Base-by-base conservation (phyloP, 2,329 filamentous ascomycete genomes). In the Verticillium zaregamsianum region DNA sequence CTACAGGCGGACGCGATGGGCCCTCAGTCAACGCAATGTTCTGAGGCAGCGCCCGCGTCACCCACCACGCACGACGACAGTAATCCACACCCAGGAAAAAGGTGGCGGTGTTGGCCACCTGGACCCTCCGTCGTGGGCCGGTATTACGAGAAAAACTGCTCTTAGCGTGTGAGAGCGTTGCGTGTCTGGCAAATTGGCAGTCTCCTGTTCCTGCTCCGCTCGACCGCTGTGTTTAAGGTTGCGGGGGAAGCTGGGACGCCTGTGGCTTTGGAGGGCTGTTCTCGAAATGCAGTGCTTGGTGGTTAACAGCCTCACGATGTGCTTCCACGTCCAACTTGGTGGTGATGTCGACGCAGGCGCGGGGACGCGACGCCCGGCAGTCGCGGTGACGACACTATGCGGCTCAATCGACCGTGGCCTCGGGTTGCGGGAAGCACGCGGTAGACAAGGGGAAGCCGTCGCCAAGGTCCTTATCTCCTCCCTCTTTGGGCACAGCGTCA, bases 381-480 rank as follows among this genome's bases (percentile, higher is more conserved):
- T 49, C 23, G 45, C n/a, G 32, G 54, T 32, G 31, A 55, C 54
- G 54, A 55, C 54, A 33, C 32, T 4, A 55, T 55, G 54, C 54
- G 54, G 54, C 54, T 55, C 54, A 55, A 55, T 32, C 12, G 54
- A 9, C 54, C 54, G 31, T 31, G 28, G 28, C 14, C n/a, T 55
- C 25, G 54, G 54, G 25, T 33, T 55, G 25, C 54, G 54, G 54
- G 31, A 55, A 55, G 54, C 31, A 58, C 3, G 40, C 58, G 58
- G 58, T 33, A 59, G 58, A 49, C 39, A 59, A 45, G 58, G 58
- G 58, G 58, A 37, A 59, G 25, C 58, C 58, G 58, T 59, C 40
- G 58, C 58, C 58, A 59, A 59, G 58, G 20, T n/a, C 28, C 28
- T 59, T 59, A 58, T 55, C 58, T 52, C 58, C 58, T 59, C 58